Percentiles rank a stretch among this genome's conserved stretches.
These are phyloP conservation scores for Hysterangium stoloniferum DNA, from an alignment of 768 basidiomycete genomes.

Conservation along the genomic window DNA sequence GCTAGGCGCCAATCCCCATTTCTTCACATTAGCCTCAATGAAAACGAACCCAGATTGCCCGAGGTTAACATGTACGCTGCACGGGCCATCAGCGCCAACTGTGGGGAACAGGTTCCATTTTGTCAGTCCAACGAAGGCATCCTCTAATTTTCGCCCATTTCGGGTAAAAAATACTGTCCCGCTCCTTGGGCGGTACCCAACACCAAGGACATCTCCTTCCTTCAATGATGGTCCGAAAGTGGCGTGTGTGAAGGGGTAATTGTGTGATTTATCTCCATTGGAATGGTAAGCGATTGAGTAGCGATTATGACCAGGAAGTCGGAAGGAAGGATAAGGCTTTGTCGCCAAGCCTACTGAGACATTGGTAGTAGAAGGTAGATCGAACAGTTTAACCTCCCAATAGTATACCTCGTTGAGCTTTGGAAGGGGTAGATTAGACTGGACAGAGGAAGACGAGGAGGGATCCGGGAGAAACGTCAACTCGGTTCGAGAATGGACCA, in stretches of 20 bases:
- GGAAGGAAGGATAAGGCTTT: constrained; percentile 93
- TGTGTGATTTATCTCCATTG: constrained; percentile 94
- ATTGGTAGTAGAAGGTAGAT: constrained; percentile 79
- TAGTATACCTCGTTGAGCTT: constrained; percentile 99
- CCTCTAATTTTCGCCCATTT: constrained; percentile 94
- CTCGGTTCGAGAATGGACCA: constrained; percentile 94
- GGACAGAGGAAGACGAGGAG: constrained; percentile 87
- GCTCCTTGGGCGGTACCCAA: constrained; percentile 92
- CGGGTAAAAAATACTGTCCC: constrained; percentile 99
- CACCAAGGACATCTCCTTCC: constrained; percentile 92
- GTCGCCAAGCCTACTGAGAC: constrained; percentile 94
- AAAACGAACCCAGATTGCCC: constrained; percentile 98
- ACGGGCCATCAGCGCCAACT: constrained; percentile 92
- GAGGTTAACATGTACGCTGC: constrained; percentile 94
- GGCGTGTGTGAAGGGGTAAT: constrained; percentile 85
- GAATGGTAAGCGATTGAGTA: constrained; percentile 94
- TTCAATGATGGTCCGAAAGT: constrained; percentile 80
- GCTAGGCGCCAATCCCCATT: constrained; percentile 97
- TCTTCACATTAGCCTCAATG: constrained; percentile 99
- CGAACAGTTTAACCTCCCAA: constrained; percentile 99
- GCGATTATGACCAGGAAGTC: constrained; percentile 78
- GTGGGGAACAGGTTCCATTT: constrained; percentile 95
- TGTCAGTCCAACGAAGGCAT: constrained; percentile 87
- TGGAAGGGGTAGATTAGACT: constrained; percentile 93
- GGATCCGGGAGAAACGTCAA: constrained; percentile 98